These are phyloP conservation scores for Croton laevigatus DNA, from an alignment of 441 rosid genomes.

Conservation along the genomic window DNA sequence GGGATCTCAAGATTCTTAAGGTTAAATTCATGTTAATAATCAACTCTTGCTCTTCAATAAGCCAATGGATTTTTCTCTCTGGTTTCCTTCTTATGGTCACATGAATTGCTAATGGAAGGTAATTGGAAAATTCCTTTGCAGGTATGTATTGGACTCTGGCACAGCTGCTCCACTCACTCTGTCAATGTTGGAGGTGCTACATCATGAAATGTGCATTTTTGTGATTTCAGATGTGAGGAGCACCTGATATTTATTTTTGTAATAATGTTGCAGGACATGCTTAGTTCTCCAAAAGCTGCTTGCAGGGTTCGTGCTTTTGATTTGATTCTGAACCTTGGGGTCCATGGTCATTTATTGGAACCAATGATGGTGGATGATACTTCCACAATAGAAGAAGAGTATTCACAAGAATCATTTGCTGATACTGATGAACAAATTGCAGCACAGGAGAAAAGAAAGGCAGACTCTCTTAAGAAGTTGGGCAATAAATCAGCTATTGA, in stretches of 20 bases:
- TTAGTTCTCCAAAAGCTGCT: slow-evolving; percentile 70
- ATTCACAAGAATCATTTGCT: slow-evolving; percentile 62
- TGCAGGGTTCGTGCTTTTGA: slow-evolving; percentile 95
- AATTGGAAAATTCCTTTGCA: slow-evolving; percentile 28
- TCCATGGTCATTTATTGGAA: slow-evolving; percentile 92
- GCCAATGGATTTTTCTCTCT: neutral
- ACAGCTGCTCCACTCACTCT: slow-evolving; percentile 97
- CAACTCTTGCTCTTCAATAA: neutral
- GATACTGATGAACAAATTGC: slow-evolving; percentile 57
- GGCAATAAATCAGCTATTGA: slow-evolving; percentile 64
- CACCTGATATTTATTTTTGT: slow-evolving; percentile 26
- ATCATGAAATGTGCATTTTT: slow-evolving; percentile 23
- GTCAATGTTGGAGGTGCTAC: slow-evolving; percentile 90
- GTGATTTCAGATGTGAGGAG: slow-evolving; percentile 15
- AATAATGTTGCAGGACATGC: slow-evolving; percentile 74
- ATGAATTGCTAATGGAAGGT: slow-evolving; percentile 14
- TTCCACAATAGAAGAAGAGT: slow-evolving; percentile 85
- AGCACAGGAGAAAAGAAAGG: slow-evolving; percentile 47
- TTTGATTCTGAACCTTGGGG: slow-evolving; percentile 94
- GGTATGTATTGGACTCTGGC: slow-evolving; percentile 97
- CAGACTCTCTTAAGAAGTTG: slow-evolving; percentile 47
- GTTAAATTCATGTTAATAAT: neutral
- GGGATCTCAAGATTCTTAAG: neutral
- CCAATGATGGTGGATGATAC: slow-evolving; percentile 67
- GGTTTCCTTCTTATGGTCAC: slow-evolving; percentile 2